Evolutionary conservation across 1,284 basidiomycete species (phyloP).

Genomic region (Ganoderma meredithae): DNA sequence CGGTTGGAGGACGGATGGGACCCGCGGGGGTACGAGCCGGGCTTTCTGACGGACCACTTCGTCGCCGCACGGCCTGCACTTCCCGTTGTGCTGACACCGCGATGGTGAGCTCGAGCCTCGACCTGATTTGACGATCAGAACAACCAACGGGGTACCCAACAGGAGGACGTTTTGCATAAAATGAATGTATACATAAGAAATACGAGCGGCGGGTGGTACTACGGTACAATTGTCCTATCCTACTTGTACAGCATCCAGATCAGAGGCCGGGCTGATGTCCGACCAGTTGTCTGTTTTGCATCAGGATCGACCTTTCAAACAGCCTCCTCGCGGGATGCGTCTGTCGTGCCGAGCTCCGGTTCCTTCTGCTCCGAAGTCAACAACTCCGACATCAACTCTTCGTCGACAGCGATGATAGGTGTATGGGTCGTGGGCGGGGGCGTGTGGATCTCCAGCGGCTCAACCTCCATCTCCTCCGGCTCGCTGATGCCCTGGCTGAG

Average conservation of each 20-base stretch:
- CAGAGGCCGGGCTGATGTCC: not conserved
- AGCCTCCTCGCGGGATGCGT: not conserved
- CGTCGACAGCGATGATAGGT: constrained; percentile 16
- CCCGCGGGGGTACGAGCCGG: not conserved
- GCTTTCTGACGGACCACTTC: constrained; percentile 4
- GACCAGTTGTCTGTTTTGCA: not conserved
- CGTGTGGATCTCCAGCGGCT: constrained; percentile 27
- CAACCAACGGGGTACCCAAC: no score
- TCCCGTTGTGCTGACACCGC: not conserved
- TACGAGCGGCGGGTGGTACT: not conserved
- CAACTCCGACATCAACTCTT: not conserved
- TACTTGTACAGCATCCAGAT: not conserved
- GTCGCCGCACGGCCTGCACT: not conserved
- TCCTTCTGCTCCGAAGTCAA: not conserved
- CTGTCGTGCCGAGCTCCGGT: not conserved
- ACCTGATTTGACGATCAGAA: no score
- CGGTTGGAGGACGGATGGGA: constrained; percentile 30
- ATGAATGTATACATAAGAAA: not conserved
- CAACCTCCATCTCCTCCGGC: constrained; percentile 31
- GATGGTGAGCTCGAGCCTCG: no score
- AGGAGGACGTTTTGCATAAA: no score
- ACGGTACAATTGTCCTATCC: not conserved
- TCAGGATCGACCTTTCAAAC: not conserved
- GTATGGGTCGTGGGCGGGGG: constrained; percentile 19
- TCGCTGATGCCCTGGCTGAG: constrained; percentile 24